phyloP scores from a whole-genome alignment of 2,329 filamentous ascomycete genomes.

The Xylariaceae sp. region DNA sequence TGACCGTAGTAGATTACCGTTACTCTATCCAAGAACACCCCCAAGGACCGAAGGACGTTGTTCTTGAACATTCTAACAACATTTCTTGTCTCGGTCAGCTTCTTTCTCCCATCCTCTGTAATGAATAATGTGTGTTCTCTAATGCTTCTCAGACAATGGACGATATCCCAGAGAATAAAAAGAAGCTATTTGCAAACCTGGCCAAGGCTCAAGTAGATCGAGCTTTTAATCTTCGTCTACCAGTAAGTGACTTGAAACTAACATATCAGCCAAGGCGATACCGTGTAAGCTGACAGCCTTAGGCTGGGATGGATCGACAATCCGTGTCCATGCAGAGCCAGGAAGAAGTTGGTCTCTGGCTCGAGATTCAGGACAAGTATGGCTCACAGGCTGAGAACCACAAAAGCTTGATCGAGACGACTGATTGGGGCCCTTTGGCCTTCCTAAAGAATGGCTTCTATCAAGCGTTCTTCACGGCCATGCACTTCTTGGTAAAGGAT shows the following conservation, averaged over 20 bases:
- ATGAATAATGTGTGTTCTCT: too few relatives aligned
- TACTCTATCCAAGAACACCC: too few relatives aligned
- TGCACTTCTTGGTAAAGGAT: conserved; percentile 11
- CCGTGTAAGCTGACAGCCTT: too few relatives aligned
- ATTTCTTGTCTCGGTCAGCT: not conserved
- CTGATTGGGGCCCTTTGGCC: not conserved
- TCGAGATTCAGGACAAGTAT: not conserved
- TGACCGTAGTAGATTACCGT: too few relatives aligned
- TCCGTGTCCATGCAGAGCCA: too few relatives aligned
- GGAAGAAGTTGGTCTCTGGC: conserved; percentile 1
- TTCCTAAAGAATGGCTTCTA: conserved; percentile 1
- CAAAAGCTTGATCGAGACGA: not conserved
- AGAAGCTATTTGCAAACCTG: not conserved
- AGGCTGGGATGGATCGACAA: too few relatives aligned
- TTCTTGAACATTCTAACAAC: not conserved
- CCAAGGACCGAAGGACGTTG: not conserved
- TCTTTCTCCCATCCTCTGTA: too few relatives aligned
- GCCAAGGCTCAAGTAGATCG: not conserved
- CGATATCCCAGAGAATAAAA: not conserved
- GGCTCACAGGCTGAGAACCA: not conserved
- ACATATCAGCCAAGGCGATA: too few relatives aligned
- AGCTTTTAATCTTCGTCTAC: conserved; percentile 3
- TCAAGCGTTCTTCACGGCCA: not conserved
- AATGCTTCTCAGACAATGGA: not conserved
- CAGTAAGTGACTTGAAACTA: conserved; percentile 4